Percentiles rank a stretch among this genome's conserved stretches.
Conservation (phyloP, 257 asterid species). For the Jacaranda mimosifolia region DNA sequence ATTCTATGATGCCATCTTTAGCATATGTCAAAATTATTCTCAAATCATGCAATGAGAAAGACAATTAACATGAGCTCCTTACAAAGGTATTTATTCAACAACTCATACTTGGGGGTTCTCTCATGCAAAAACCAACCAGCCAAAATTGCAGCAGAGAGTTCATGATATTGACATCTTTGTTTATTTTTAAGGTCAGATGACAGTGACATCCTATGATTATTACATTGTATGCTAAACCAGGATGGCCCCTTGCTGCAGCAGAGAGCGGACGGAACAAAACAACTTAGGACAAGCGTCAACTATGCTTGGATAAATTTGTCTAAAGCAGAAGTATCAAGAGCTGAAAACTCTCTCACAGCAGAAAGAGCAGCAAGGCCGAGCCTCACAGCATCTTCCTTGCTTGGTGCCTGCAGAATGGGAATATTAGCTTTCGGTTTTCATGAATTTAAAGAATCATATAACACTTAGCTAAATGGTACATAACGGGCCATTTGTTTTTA, state of each 20-base stretch:
- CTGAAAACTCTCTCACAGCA: slow-evolving; percentile 67
- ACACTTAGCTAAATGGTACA: background rate
- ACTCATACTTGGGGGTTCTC: background rate
- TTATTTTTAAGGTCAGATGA: slow-evolving; percentile 23
- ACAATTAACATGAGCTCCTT: too few species aligned
- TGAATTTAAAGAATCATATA: slow-evolving; percentile 18
- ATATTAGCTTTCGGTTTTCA: slow-evolving; percentile 20
- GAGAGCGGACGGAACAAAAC: background rate
- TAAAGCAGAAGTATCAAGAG: slow-evolving; percentile 81
- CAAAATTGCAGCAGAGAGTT: background rate
- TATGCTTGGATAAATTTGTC: slow-evolving; percentile 66
- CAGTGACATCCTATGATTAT: slow-evolving; percentile 4
- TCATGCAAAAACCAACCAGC: slow-evolving; percentile 5
- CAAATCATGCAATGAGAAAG: too few species aligned
- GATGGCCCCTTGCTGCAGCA: slow-evolving; percentile 9
- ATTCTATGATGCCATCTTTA: too few species aligned
- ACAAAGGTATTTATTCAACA: background rate
- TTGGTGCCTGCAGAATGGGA: slow-evolving; percentile 63
- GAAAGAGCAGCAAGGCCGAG: slow-evolving; percentile 76
- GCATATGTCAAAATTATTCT: too few species aligned
- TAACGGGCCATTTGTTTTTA: background rate
- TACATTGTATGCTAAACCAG: background rate
- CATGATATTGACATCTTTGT: slow-evolving; percentile 5
- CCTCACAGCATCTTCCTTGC: slow-evolving; percentile 74
- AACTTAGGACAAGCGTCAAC: slow-evolving; percentile 13